Base-by-base conservation (phyloP, 2,329 filamentous ascomycete genomes). In the Fusarium temperatum region DNA sequence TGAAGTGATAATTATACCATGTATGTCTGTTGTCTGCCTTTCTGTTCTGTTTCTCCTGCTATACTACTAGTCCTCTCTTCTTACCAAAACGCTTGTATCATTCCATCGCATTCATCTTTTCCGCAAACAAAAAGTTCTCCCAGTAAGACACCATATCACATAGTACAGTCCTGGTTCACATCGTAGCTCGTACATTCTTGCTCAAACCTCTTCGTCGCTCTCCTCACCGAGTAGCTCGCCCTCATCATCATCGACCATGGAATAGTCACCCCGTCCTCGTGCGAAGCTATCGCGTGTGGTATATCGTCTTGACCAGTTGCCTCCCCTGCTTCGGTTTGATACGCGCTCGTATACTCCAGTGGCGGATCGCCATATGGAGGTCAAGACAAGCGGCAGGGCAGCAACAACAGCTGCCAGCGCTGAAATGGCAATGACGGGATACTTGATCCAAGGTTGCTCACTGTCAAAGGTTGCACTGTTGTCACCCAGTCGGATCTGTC, bases 151-250 rank as follows among this genome's bases (percentile, higher is more conserved):
- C 70, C 58, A 42, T 59, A 47, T 59, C 61, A 61, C 58, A 65
- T 61, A 65, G 54, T 72, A 71, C 72, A 65, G 26, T 65, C 45
- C 42, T 30, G 36, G 47, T 66, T 36, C 55, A 66, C 58, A 53
- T 63, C 57, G 56, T 73, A 72, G 63, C 56, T 76, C 71, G 55
- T 75, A 69, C 73, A 75, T 41, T 61, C 24, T 18, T 39, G 32
- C 41, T 81, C 73, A 85, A 44, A 92, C 93, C 70, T 98, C 96
- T 79, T 98, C 95, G 74, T 98, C 96, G 75, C 94, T 95, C 68
- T 97, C 95, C 76, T 98, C 96, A 2, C 96, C 96, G 41, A 99
- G 84, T 75, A 99, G 85, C 85, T 98, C 96, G 55, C 96, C 96
- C 81, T 98, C 96, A 80, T 98, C 96, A 57, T 96, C 93, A 78